Evolutionary conservation across 768 basidiomycete species (phyloP), one percentile per base, ranked within the genome.

Genomic region (Macrolepiota albuminosa): DNA sequence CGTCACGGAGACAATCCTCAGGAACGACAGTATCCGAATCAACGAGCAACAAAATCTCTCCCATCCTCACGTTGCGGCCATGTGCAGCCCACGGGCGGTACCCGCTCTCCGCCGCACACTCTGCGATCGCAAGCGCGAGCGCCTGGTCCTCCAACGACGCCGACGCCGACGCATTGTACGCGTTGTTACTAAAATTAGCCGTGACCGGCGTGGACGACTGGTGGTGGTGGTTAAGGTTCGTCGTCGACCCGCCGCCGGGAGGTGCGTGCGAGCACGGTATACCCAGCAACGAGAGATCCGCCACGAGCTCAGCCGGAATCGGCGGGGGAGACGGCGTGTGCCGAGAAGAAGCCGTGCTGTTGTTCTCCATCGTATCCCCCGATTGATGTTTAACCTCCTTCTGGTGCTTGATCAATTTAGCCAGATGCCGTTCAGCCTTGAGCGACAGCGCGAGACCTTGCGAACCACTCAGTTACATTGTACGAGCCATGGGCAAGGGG

Each of bases 1-100:
- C 93, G 71, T 94, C 91, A 39, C 91, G 78, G 67, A 94, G 81
- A 68, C 91, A 92, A 68, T 93, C 93, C 74, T 88, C 88, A 5
- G 92, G 90, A 5, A 89, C 86, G 54, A 88, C 71, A 4, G 87
- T 86, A 71, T 90, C 88, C 55, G 87, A 85, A 72, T 95, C 89
- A 62, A 94, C 87, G 59, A 93, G 73, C 43, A 95, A 78, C 57
- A 95, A 80, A 63, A 91, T 77, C 73, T 89, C 88, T 1, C 89
- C 90, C 40, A 95, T 78, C 36, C 93, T 75, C 21, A 88, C 74
- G 4, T 84, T 81, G 55, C 81, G 81, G 0, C 84, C 88, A 54
- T 93, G 92, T 64, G 83, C 84, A 3, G 87, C 86, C 90, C 91
- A 87, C 6, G 89, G 88, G 36, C 82, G 75, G 72, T 75, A 85